Base-by-base conservation (phyloP, 345 rosid genomes). In the Erysimum cheiranthoides region DNA sequence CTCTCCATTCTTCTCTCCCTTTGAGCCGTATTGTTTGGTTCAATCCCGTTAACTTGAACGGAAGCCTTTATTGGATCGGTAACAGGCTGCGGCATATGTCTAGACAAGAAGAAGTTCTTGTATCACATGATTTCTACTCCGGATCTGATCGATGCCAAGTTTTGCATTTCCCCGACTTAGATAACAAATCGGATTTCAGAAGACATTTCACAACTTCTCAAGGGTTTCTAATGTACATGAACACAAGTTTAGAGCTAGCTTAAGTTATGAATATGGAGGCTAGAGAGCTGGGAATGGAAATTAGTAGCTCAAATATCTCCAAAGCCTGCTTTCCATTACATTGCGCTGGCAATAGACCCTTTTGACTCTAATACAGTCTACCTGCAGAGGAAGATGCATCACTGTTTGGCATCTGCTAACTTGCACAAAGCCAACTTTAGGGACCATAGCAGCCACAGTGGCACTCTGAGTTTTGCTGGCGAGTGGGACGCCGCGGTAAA, bases 141-240 rank as follows among this genome's bases (percentile, higher is more conserved):
- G 28, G 16, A 16, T 60, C 45, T 36, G 9, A 60, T 36, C 9
- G 4, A 10, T 36, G 46, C 45, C 14, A 27, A 17, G 30, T 18
- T 17, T 36, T 18, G 18, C 27, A 3, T 34, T 57, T 57, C 25
- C 62, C 42, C 4, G 62, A 57, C 32, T 8, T 8, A 8, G 12
- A 14, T 3, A 57, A 57, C 36, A 4, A 8, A 1, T 18, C 39
- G 1, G 16, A 31, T 13, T 56, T 31, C 39, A 32, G 4, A n/a
- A 34, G 42, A 57, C 25, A 27, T 56, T 31, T 21, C 39, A 31
- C 61, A 56, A 32, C 39, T 56, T 56, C 61, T 8, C 47, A 52
- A 52, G 58, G 58, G 13, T 25, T 25, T 27, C 32, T 52, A 2
- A 52, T 52, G 58, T 52, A 52, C 10, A 52, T 52, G 28, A 52